These are phyloP conservation scores for Phytophthora sojae DNA, from an alignment of 352 stramenopile genomes.

Conservation along the genomic window DNA sequence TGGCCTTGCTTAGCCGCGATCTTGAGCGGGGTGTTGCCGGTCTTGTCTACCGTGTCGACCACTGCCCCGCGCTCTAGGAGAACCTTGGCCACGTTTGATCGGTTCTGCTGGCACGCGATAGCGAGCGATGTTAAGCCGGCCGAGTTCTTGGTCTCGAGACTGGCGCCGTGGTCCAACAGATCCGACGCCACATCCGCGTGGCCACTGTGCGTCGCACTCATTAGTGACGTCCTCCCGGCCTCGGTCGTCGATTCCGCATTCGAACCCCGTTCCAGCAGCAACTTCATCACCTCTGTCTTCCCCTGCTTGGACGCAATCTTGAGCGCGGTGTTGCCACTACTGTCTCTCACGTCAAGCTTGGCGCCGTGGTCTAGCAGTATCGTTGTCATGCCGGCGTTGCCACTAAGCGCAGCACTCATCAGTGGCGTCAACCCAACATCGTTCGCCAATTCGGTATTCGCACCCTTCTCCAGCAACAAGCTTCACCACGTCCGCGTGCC, in stretches of 20 bases:
- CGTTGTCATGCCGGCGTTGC: not conserved
- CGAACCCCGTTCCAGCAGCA: not conserved
- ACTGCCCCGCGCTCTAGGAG: not conserved
- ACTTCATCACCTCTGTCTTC: not conserved
- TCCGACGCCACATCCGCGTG: constrained; percentile 1
- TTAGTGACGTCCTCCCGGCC: not conserved
- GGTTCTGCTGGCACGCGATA: not conserved
- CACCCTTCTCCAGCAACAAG: constrained; percentile 1
- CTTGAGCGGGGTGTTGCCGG: constrained; percentile 8
- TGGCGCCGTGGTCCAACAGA: constrained; percentile 14
- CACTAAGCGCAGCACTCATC: not conserved
- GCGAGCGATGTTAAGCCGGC: constrained; percentile 4
- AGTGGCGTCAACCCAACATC: not conserved
- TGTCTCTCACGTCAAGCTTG: not conserved
- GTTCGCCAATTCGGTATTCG: not conserved
- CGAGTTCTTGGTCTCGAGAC: constrained; percentile 3
- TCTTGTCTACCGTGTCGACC: constrained; percentile 1
- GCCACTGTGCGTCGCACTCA: not conserved
- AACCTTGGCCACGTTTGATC: not conserved
- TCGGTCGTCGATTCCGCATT: not conserved
- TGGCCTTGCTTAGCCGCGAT: constrained; percentile 6
- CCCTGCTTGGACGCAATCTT: not conserved
- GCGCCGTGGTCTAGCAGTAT: not conserved
- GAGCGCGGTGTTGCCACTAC: not conserved
- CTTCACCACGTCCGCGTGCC: constrained; percentile 1